Base-by-base conservation (phyloP, 2,329 filamentous ascomycete genomes). In the Bipolaris victoriae region DNA sequence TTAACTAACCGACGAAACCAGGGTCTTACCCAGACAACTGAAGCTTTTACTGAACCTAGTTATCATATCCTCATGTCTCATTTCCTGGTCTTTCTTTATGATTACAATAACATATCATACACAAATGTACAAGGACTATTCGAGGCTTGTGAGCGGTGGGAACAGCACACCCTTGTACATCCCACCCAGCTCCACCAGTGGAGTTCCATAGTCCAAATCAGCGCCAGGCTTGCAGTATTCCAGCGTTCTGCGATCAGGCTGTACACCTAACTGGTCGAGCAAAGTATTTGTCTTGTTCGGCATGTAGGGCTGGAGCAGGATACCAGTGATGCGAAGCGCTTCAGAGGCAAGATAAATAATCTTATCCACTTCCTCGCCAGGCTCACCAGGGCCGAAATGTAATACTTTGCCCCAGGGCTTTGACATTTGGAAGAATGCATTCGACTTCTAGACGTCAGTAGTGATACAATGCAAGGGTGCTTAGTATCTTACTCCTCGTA, bases 231-330 rank as follows among this genome's bases (percentile, higher is more conserved):
- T 72, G 5, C 91, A 89, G 71, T 86, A 84, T 16, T 83, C 79
- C 58, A 92, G 84, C 0, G 80, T 84, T 55, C 94, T 83, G 50
- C 84, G 84, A 9, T 84, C 81, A 7, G 80, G 73, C 3, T 80
- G 78, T 4, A 99, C 92, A 1, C 90, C 89, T 7, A 99, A 80
- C 68, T 89, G 84, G 72, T 97, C 89, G 0, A 99, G 83, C 31
- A 97, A 77, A 63, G 86, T 79, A 10, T 78, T 77, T 45, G 91
- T 85, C 76, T 96, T 96, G 39, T 80, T 82, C 0, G 95, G 95
- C 84, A 99, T 96, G 70, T 93, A 91, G 1, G 95, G 92, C 75
- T 97, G 93, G 43, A 99, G 80, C 45, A 98, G 80, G 65, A 99
- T 97, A 13, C 88, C 91, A 0, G 83, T 81, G 22, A 97, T 86